phyloP scores from a whole-genome alignment of 805 yeast genomes.

The Limtongia smithiae region DNA sequence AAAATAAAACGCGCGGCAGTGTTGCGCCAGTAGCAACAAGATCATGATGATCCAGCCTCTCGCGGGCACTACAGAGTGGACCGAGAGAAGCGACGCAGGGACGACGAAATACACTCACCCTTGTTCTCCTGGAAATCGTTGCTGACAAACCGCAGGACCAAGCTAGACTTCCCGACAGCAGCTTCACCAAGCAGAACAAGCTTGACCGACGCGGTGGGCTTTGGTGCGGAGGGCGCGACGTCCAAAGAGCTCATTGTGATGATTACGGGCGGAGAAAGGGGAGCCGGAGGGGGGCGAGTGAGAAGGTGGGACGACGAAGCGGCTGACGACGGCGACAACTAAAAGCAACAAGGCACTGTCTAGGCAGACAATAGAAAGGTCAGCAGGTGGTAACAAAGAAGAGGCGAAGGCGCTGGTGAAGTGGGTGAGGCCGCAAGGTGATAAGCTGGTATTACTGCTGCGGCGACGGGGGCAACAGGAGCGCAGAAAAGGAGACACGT shows the following conservation, averaged over 20 bases:
- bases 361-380: too few species aligned
- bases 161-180: constrained; percentile 94
- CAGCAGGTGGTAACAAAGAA: too few species aligned
- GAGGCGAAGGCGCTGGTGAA: too few species aligned
- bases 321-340: too few species aligned
- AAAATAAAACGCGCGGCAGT: too few species aligned
- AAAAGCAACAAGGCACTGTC: too few species aligned
- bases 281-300: not conserved
- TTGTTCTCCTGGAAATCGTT: constrained; percentile 96
- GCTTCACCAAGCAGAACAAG: constrained; percentile 93
- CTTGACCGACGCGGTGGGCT: constrained; percentile 71
- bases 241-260: constrained; percentile 24
- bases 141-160: constrained; percentile 86
- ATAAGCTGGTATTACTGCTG: too few species aligned
- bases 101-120: constrained; percentile 34
- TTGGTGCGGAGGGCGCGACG: constrained; percentile 31
- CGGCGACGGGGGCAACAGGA: too few species aligned
- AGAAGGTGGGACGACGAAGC: not conserved
- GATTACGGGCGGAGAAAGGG: not conserved
- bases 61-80: not conserved
- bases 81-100: not conserved
- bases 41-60: not conserved
- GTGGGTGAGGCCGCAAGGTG: too few species aligned
- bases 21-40: too few species aligned
- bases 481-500: too few species aligned